Evolutionary conservation across 2,329 filamentous ascomycete species (phyloP).

Genomic region (Cryphonectria parasitica): DNA sequence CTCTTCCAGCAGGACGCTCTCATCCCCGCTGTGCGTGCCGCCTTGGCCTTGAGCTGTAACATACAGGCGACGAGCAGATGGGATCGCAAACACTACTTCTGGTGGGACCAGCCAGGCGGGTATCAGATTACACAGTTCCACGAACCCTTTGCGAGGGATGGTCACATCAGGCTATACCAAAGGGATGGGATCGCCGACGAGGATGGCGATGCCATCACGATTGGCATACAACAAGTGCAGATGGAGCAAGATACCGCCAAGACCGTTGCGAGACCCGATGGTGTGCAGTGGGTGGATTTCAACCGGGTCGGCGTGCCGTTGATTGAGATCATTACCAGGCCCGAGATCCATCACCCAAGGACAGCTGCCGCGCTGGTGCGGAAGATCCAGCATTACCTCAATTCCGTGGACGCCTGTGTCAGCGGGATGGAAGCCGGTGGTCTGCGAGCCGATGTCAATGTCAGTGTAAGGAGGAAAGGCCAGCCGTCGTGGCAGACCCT

Average conservation of each 20-base stretch:
- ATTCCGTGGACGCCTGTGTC: slow-evolving; percentile 81
- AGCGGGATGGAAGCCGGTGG: slow-evolving; percentile 94
- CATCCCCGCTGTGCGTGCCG: slow-evolving; percentile 87
- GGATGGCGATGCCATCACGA: slow-evolving; percentile 69
- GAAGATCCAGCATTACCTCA: slow-evolving; percentile 83
- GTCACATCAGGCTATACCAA: slow-evolving; percentile 69
- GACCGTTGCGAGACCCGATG: slow-evolving; percentile 76
- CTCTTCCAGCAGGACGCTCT: slow-evolving; percentile 81
- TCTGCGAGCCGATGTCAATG: slow-evolving; percentile 91
- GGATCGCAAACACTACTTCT: slow-evolving; percentile 98
- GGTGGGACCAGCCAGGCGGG: slow-evolving; percentile 94
- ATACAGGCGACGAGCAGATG: slow-evolving; percentile 80
- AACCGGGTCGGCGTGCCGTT: slow-evolving; percentile 90
- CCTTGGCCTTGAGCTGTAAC: slow-evolving; percentile 79
- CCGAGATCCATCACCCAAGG: slow-evolving; percentile 82
- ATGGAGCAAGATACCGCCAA: slow-evolving; percentile 98
- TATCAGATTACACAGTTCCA: slow-evolving; percentile 99
- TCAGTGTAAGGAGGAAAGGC: slow-evolving; percentile 73
- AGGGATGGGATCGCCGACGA: slow-evolving; percentile 80
- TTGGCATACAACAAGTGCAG: slow-evolving; percentile 92
- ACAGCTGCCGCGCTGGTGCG: slow-evolving; percentile 87
- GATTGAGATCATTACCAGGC: slow-evolving; percentile 92
- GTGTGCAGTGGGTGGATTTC: slow-evolving; percentile 82
- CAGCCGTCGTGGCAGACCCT: slow-evolving; percentile 37
- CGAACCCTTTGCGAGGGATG: slow-evolving; percentile 69